phyloP scores from a whole-genome alignment of 1,284 basidiomycete genomes.

The Austroboletus olivaceoglutinosus region DNA sequence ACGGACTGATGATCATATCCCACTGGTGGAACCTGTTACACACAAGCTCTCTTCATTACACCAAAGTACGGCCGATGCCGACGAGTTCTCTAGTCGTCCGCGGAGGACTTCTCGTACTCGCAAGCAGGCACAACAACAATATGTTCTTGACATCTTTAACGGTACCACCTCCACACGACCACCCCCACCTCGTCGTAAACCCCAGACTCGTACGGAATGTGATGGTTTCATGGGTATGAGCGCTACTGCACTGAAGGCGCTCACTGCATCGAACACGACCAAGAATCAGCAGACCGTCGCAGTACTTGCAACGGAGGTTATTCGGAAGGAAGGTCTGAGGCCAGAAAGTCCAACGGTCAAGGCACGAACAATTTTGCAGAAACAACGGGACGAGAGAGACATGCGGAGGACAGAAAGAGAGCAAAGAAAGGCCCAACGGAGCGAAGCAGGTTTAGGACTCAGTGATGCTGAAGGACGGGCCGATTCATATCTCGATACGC shows the following conservation, averaged over 20 bases:
- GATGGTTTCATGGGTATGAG: constrained; percentile 61
- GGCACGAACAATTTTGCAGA: constrained; percentile 67
- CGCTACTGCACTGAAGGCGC: constrained; percentile 59
- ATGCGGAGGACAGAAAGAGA: constrained; percentile 64
- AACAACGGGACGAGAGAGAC: constrained; percentile 66
- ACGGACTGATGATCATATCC: not conserved
- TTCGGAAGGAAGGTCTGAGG: constrained; percentile 66
- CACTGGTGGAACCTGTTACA: not conserved
- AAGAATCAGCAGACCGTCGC: constrained; percentile 65
- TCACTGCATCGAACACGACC: constrained; percentile 68
- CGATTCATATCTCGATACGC: constrained; percentile 22
- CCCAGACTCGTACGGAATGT: constrained; percentile 37
- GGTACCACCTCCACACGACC: constrained; percentile 33
- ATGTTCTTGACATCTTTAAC: constrained; percentile 42
- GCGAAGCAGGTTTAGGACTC: constrained; percentile 34
- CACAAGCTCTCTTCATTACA: not conserved
- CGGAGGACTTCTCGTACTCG: constrained; percentile 55
- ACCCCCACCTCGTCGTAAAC: constrained; percentile 39
- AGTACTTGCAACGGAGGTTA: constrained; percentile 51
- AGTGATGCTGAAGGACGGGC: constrained; percentile 31
- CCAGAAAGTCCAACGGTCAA: constrained; percentile 80
- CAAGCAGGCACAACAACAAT: constrained; percentile 39
- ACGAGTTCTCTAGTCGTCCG: constrained; percentile 19
- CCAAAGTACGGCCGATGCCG: constrained; percentile 3
- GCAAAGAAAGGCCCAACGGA: constrained; percentile 54